Evolutionary conservation across 1,139 yeast genomes (phyloP), one percentile per base, ranked within the genome.

Genomic region (Candida tropicalis): DNA sequence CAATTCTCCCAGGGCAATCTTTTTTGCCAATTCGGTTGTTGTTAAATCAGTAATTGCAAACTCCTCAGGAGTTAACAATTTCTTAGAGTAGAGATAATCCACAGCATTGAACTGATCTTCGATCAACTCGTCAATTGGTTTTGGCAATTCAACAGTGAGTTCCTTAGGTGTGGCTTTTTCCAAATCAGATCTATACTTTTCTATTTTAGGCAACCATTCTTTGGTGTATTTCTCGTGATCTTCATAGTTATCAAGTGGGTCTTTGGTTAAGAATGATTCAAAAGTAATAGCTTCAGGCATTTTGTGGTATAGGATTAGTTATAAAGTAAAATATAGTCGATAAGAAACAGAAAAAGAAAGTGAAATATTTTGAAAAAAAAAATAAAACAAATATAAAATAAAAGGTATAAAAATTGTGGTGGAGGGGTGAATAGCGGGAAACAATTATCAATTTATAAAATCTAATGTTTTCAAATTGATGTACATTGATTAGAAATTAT

Each of bases 181-280:
- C 46, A 79, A 63, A 10, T 65, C 73, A 25, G 68, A 59, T 45
- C 73, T 65, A 54, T 81, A 81, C 22, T 73, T 67, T 48, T 72
- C 70, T 52, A 81, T 66, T 54, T 73, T 76, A 8, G 85, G 84
- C 40, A 65, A 53, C 69, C 67, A 80, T 24, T 65, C 57, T 53
- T 38, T 34, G 32, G 55, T 49, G 50, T 51, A 73, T 44, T 62
- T 65, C 38, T 58, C 68, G 4, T 61, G 46, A 50, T 72, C 73
- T 48, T 70, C 77, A 47, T 67, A 73, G 3, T 46, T 44, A 29
- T 46, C 41, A 17, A 42, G 39, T 11, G 38, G 23, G 15, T 48
- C 50, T n/a, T 45, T 68, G 68, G 37, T 40, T 16, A 48, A 41
- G 12, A 45, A 44, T 6, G 52, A 27, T 37, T 37, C 40, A 33